Base-by-base conservation (phyloP, 2,329 filamentous ascomycete species). In the Alternaria metachromatica region DNA sequence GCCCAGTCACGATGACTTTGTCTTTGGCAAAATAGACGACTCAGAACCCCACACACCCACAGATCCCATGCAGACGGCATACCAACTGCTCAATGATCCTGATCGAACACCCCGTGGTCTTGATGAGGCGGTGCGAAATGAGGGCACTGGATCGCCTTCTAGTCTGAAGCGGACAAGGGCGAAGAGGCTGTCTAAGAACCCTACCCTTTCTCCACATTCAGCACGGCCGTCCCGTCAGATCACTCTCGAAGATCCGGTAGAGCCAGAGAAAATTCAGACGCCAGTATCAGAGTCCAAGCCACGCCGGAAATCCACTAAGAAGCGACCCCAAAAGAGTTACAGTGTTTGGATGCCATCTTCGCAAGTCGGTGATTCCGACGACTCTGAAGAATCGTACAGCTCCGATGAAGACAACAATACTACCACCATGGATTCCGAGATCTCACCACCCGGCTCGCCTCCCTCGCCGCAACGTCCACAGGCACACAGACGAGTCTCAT, bases 341-440 rank as follows among this genome's bases (percentile, higher is more conserved):
- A 83, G 80, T 55, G 84, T 85, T 12, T 86, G 84, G 84, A 77
- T 85, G 72, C 84, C 84, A 25, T 72, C 78, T 4, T 82, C 81
- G 5, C 79, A 82, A 44, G 65, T 73, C 10, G 72, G 80, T 8
- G 62, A 73, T 53, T 78, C 75, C 6, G 77, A 79, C 51, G 74
- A 79, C 8, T 63, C 60, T 23, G 60, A 63, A 23, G 33, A 46
- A 62, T 77, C 49, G 5, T 53, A 53, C 49, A 41, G 30, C 21
- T 53, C 75, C 44, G 76, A 78, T 21, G 73, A 77, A 23, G 77
- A 77, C 57, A 65, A 72, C 5, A 62, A 65, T 5, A 71, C 70
- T 45, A 55, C 69, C 8, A 67, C 69, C 9, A 67, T 68, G 30
- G 68, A 70, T 12, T 66, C 65, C 9, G 44, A 60, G 20, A 41